phyloP scores from a whole-genome alignment of 257 asterid genomes.

The Ophiorrhiza pumila region DNA sequence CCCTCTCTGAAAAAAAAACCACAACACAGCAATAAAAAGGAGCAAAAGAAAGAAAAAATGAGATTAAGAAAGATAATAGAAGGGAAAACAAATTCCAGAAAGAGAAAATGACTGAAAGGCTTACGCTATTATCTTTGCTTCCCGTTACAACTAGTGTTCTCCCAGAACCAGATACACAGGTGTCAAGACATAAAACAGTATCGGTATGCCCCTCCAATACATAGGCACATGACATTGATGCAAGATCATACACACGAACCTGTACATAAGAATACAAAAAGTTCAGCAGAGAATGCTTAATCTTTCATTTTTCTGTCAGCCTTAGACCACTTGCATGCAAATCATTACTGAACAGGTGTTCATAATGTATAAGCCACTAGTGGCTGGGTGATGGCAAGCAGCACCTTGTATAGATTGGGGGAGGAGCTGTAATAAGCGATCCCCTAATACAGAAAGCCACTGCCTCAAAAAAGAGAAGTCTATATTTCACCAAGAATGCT shows the following conservation, averaged over 20 bases:
- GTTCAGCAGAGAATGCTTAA: neutral
- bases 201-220: slow-evolving; percentile 89
- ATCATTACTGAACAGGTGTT: neutral
- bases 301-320: neutral
- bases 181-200: slow-evolving; percentile 81
- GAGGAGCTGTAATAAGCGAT: too few relatives aligned
- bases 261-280: slow-evolving; percentile 23
- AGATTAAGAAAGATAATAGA: neutral
- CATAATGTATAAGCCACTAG: too few relatives aligned
- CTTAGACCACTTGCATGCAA: neutral
- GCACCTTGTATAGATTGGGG: too few relatives aligned
- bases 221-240: slow-evolving; percentile 93
- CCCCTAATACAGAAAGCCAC: too few relatives aligned
- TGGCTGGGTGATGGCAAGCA: too few relatives aligned
- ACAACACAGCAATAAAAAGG: too few relatives aligned
- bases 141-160: slow-evolving; percentile 74
- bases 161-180: slow-evolving; percentile 65
- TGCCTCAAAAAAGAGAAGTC: neutral
- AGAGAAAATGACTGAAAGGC: slow-evolving; percentile 21
- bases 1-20: neutral
- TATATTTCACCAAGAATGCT: neutral
- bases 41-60: neutral
- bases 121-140: slow-evolving; percentile 87
- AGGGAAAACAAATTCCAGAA: neutral
- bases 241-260: slow-evolving; percentile 95